phyloP scores from a whole-genome alignment of 208 protist genomes.

The Trypanosoma congolense region DNA sequence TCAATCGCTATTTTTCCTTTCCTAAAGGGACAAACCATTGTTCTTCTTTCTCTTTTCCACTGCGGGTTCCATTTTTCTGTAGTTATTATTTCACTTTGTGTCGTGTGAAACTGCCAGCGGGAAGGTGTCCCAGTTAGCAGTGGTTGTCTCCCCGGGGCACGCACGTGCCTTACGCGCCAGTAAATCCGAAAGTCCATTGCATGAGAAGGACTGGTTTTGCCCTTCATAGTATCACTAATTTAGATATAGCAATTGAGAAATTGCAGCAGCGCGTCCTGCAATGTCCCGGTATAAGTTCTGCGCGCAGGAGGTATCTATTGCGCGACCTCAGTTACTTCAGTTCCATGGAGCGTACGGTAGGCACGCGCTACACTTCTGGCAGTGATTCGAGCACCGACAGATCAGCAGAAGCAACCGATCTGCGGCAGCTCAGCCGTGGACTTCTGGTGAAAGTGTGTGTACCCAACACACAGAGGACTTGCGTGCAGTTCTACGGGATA shows the following conservation, averaged over 20 bases:
- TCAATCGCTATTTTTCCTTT: too few relatives aligned
- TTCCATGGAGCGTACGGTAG: neutral
- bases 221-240: neutral
- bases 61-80: too few relatives aligned
- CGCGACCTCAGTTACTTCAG: slow-evolving; percentile 15
- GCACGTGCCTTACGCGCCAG: too few relatives aligned
- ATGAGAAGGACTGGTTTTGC: slow-evolving; percentile 8
- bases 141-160: too few relatives aligned
- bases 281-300: slow-evolving; percentile 14
- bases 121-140: too few relatives aligned
- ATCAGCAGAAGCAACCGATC: too few relatives aligned
- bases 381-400: neutral
- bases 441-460: neutral
- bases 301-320: slow-evolving; percentile 13
- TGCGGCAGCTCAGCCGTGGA: too few relatives aligned
- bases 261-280: slow-evolving; percentile 5
- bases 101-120: too few relatives aligned
- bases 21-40: too few relatives aligned
- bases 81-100: too few relatives aligned
- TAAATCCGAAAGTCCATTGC: neutral
- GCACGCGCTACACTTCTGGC: neutral
- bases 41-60: too few relatives aligned
- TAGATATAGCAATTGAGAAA: slow-evolving; percentile 1
- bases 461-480: neutral
- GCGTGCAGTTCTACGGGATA: slow-evolving; percentile 1